Conservation (phyloP, 495 filamentous ascomycete genomes). For the Neurospora sp. region DNA sequence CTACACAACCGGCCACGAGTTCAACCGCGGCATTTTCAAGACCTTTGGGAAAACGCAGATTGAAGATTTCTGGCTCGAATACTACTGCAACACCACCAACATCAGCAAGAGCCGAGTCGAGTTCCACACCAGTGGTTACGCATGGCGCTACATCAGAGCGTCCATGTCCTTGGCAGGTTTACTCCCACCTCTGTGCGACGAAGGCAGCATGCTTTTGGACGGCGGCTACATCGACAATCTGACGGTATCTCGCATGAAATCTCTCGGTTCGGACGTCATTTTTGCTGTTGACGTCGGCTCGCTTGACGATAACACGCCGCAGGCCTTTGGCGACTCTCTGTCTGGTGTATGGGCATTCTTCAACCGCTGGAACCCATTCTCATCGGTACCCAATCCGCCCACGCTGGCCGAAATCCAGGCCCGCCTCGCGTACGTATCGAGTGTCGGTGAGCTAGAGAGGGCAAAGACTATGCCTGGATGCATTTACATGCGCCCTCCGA, state of each 20-base stretch:
- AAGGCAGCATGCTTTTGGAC: constrained; percentile 91
- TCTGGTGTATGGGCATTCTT: constrained; percentile 91
- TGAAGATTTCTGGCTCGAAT: constrained; percentile 97
- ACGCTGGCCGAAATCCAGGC: constrained; percentile 95
- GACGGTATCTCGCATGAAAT: constrained; percentile 94
- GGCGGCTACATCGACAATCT: constrained; percentile 97
- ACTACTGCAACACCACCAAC: constrained; percentile 98
- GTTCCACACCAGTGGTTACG: constrained; percentile 89
- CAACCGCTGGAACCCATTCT: constrained; percentile 97
- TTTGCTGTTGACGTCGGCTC: constrained; percentile 93
- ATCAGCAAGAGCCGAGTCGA: constrained; percentile 84
- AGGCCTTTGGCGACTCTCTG: constrained; percentile 82
- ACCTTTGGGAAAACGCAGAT: constrained; percentile 94
- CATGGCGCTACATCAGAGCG: constrained; percentile 91
- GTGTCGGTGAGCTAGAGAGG: constrained; percentile 84
- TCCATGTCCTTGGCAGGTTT: constrained; percentile 94
- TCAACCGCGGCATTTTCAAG: constrained; percentile 99
- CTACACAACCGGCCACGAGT: constrained; percentile 97
- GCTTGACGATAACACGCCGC: constrained; percentile 81
- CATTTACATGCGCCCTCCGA: constrained; percentile 89
- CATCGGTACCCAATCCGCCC: constrained; percentile 74
- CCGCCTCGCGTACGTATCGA: constrained; percentile 85
- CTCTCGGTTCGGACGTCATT: constrained; percentile 82
- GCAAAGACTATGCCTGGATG: constrained; percentile 83
- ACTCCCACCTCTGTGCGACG: constrained; percentile 88